These are phyloP conservation scores for Nothophytophthora sp. DNA, from an alignment of 352 stramenopile genomes.

Conservation along the genomic window DNA sequence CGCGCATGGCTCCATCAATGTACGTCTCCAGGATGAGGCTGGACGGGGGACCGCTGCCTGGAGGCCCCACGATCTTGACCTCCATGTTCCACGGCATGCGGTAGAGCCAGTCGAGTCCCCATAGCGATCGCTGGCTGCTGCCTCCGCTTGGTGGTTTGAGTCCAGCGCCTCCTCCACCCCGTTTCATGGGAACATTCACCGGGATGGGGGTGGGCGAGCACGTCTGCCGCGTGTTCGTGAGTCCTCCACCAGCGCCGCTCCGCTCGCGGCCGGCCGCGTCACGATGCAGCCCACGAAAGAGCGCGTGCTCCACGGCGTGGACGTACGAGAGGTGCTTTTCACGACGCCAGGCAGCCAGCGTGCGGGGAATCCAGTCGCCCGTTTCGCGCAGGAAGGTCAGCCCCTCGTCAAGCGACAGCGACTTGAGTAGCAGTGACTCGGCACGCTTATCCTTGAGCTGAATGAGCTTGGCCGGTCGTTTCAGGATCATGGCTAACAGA, in stretches of 20 bases:
- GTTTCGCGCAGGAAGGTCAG: constrained; percentile 80
- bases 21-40: constrained; percentile 89
- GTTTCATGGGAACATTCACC: constrained; percentile 84
- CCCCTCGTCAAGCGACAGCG: constrained; percentile 76
- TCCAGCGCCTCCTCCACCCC: constrained; percentile 58
- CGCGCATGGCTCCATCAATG: constrained; percentile 78
- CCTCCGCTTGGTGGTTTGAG: constrained; percentile 49
- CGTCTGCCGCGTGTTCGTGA: constrained; percentile 38
- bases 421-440: constrained; percentile 84
- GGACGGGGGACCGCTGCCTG: constrained; percentile 81
- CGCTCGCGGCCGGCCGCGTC: constrained; percentile 74
- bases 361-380: constrained; percentile 83
- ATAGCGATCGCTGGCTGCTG: constrained; percentile 69
- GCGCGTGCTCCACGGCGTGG: constrained; percentile 76
- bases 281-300: constrained; percentile 83
- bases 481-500: constrained; percentile 83
- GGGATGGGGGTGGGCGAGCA: constrained; percentile 80
- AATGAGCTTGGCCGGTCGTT: constrained; percentile 73
- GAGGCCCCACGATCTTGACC: constrained; percentile 88
- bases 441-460: constrained; percentile 81
- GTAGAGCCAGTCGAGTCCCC: constrained; percentile 89
- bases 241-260: constrained; percentile 24
- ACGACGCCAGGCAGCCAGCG: constrained; percentile 70
- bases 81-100: constrained; percentile 93
- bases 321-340: constrained; percentile 89